Percentiles rank a stretch among this genome's conserved stretches.
Conservation (phyloP, 2,329 filamentous ascomycete genomes). For the Epichloe hybrida region DNA sequence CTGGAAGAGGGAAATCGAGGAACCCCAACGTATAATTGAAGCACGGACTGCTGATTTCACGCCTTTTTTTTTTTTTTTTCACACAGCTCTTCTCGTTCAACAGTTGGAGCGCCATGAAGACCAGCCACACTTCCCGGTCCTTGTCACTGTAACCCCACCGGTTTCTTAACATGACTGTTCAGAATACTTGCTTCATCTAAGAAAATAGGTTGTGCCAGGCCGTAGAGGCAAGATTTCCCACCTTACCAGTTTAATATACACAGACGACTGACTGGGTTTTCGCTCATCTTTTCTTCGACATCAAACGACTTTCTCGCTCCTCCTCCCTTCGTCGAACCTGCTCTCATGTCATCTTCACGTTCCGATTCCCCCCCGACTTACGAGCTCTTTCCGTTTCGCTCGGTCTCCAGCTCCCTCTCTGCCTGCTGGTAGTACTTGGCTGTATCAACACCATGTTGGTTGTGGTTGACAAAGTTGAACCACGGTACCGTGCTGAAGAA, state of each 20-base stretch:
- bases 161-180: background rate
- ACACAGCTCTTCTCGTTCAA: no score
- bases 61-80: background rate
- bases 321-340: background rate
- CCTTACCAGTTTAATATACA: conserved; percentile 5
- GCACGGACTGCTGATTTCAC: no score
- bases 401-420: conserved; percentile 81
- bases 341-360: background rate
- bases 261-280: background rate
- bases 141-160: no score
- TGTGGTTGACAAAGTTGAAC: conserved; percentile 98
- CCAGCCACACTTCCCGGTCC: no score
- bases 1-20: no score
- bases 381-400: conserved; percentile 23
- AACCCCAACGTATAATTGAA: no score
- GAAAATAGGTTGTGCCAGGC: conserved; percentile 1
- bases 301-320: background rate
- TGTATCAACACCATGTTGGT: conserved; percentile 89
- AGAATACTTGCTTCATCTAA: background rate
- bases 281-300: background rate
- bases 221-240: conserved; percentile 9
- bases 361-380: background rate
- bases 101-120: no score
- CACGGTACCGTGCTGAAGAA: conserved; percentile 79
- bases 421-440: conserved; percentile 97